phyloP scores from a whole-genome alignment of 495 filamentous ascomycete species.

The Hypoxylon lienhwacheense region DNA sequence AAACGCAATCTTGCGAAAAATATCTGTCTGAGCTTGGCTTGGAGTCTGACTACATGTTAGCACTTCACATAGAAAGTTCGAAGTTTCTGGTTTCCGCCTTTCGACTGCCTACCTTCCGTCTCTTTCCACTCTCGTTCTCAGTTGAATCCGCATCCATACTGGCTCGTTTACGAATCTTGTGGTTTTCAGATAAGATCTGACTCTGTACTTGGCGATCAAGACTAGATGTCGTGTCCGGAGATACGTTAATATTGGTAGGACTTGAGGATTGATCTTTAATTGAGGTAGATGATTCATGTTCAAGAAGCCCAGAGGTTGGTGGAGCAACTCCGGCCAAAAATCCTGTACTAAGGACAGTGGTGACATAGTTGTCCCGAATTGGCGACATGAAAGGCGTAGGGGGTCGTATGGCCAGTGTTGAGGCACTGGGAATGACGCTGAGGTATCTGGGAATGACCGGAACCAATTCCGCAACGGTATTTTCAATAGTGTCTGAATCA shows the following conservation, averaged over 20 bases:
- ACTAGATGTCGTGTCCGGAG: conserved; percentile 7
- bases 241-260: conserved; percentile 28
- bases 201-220: conserved; percentile 19
- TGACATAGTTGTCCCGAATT: conserved; percentile 32
- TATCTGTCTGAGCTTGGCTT: conserved; percentile 18
- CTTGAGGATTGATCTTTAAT: conserved; percentile 14
- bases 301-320: conserved; percentile 1
- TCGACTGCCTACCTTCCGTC: conserved; percentile 16
- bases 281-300: conserved; percentile 1
- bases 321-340: conserved; percentile 4
- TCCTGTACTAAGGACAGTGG: conserved; percentile 25
- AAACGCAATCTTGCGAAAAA: conserved; percentile 31
- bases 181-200: conserved; percentile 21
- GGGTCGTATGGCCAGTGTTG: conserved; percentile 26
- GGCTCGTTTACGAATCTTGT: conserved; percentile 15
- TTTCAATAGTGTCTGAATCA: conserved; percentile 28
- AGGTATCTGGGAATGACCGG: conserved; percentile 29
- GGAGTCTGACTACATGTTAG: conserved; percentile 8
- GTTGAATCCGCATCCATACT: conserved; percentile 9
- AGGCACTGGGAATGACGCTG: conserved; percentile 30
- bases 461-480: conserved; percentile 25
- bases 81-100: conserved; percentile 21
- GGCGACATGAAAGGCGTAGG: conserved; percentile 22
- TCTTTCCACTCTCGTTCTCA: conserved; percentile 18
- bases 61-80: background rate